Conservation (phyloP, 2,329 filamentous ascomycete species). For the Trichoderma arundinaceum region DNA sequence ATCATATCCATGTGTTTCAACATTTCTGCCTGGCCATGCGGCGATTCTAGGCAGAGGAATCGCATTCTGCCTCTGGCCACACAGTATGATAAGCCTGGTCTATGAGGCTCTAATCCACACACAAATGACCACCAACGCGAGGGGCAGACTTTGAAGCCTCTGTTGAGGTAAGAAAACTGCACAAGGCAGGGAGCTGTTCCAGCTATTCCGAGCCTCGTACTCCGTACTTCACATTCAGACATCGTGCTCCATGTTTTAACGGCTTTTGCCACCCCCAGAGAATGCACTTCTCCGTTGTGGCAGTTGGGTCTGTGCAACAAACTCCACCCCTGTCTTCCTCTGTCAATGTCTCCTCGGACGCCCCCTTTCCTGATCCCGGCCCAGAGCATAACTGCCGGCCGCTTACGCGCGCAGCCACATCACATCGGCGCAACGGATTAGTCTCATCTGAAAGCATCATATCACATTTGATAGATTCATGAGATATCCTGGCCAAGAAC, state of each 20-base stretch:
- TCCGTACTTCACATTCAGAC: background rate
- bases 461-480: constrained; percentile 31
- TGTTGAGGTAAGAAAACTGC: background rate
- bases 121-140: background rate
- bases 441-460: constrained; percentile 29
- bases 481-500: constrained; percentile 19
- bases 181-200: background rate
- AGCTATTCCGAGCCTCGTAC: background rate
- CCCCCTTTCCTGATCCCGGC: constrained; percentile 19
- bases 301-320: constrained; percentile 14
- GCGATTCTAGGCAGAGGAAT: background rate
- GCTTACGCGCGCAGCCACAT: constrained; percentile 31
- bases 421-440: constrained; percentile 30
- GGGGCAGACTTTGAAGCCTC: background rate
- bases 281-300: background rate
- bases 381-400: constrained; percentile 28
- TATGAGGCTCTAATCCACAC: background rate
- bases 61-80: background rate
- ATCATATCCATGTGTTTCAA: constrained; percentile 12
- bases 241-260: background rate
- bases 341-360: constrained; percentile 21
- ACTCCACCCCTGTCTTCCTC: constrained; percentile 6
- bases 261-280: background rate
- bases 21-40: constrained; percentile 7
- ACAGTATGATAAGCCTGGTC: background rate